Evolutionary conservation across 2,329 filamentous ascomycete genomes (phyloP).

Genomic region (Hypoxylon sp.): DNA sequence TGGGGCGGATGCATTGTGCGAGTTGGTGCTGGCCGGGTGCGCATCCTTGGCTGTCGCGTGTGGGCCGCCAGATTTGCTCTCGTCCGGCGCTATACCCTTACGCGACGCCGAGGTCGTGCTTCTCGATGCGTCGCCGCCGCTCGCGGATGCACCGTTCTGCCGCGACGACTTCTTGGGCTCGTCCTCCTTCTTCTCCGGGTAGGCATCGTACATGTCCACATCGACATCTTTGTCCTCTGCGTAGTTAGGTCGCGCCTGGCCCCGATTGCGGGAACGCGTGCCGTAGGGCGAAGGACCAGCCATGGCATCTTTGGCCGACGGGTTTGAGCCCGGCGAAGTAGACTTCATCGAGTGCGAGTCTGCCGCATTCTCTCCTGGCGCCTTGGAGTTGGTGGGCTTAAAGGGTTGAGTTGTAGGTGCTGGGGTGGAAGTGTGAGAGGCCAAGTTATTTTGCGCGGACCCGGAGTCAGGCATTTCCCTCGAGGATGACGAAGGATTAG

Average conservation of each 20-base stretch:
- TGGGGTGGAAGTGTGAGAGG: constrained; percentile 44
- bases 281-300: constrained; percentile 77
- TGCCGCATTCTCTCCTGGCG: constrained; percentile 44
- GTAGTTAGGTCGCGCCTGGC: constrained; percentile 86
- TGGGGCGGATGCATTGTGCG: constrained; percentile 33
- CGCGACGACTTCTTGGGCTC: constrained; percentile 65
- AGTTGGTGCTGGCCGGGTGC: constrained; percentile 35
- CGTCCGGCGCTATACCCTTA: constrained; percentile 49
- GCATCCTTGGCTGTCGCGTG: constrained; percentile 41
- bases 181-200: constrained; percentile 62
- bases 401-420: constrained; percentile 37
- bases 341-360: constrained; percentile 59
- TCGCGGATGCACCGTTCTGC: constrained; percentile 51
- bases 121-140: constrained; percentile 45
- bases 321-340: constrained; percentile 54
- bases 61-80: constrained; percentile 42
- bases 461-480: constrained; percentile 43
- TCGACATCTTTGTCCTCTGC: constrained; percentile 93
- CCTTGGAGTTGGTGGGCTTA: constrained; percentile 38
- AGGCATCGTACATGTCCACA: constrained; percentile 80
- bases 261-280: constrained; percentile 91
- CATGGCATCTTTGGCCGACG: constrained; percentile 58
- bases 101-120: constrained; percentile 47
- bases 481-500: constrained; percentile 47
- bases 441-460: constrained; percentile 42